phyloP scores from a whole-genome alignment of 306 rosid species.

The Rubus parviflorus region DNA sequence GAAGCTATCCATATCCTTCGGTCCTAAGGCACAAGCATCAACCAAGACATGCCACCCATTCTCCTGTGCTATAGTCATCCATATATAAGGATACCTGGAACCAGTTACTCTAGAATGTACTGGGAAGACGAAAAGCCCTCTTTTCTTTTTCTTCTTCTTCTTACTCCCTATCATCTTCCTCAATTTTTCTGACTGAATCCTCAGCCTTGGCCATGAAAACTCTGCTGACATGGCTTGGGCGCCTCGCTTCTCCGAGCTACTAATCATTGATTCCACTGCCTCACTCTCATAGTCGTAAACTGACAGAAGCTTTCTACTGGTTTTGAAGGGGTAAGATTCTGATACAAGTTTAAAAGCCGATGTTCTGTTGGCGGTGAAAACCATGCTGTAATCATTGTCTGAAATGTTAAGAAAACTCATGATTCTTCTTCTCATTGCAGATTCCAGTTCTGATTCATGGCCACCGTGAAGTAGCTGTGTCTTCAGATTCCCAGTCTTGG shows the following conservation, averaged over 20 bases:
- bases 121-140: conserved; percentile 82
- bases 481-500: conserved; percentile 67
- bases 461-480: conserved; percentile 68
- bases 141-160: conserved; percentile 56
- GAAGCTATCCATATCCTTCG: conserved; percentile 88
- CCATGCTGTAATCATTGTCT: conserved; percentile 73
- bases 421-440: conserved; percentile 64
- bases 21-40: conserved; percentile 89
- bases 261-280: conserved; percentile 70
- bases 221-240: conserved; percentile 67
- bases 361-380: conserved; percentile 90
- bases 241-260: conserved; percentile 67
- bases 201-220: conserved; percentile 91
- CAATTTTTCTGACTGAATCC: conserved; percentile 63
- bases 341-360: conserved; percentile 85
- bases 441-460: conserved; percentile 64
- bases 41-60: conserved; percentile 84
- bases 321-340: conserved; percentile 68
- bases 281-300: conserved; percentile 91
- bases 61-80: conserved; percentile 90
- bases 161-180: conserved; percentile 65
- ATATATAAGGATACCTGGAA: conserved; percentile 78
- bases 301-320: conserved; percentile 61
- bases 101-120: conserved; percentile 87
- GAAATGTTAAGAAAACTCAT: conserved; percentile 67